Conservation (phyloP, 1,284 basidiomycete species). For the Cutaneotrichosporon sp. region DNA sequence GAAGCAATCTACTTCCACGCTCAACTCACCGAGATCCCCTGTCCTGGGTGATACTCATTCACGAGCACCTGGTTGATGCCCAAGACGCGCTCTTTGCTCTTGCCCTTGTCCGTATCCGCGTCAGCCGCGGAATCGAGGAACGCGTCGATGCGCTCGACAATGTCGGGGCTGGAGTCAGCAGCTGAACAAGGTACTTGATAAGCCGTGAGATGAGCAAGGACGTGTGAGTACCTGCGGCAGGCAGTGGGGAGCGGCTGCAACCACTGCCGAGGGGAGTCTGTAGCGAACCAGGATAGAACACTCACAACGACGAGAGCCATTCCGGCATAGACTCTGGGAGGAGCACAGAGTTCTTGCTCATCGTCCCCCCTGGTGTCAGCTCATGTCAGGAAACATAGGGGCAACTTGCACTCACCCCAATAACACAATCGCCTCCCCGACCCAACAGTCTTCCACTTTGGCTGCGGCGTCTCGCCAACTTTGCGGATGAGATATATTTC, state of each 20-base stretch:
- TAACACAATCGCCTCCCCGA: slow-evolving; percentile 73
- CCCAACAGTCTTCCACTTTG: slow-evolving; percentile 75
- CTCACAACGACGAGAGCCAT: slow-evolving; percentile 45
- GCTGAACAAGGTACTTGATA: too few species aligned
- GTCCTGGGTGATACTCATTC: slow-evolving; percentile 84
- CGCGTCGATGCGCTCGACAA: slow-evolving; percentile 64
- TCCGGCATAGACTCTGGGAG: slow-evolving; percentile 46
- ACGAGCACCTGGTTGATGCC: slow-evolving; percentile 77
- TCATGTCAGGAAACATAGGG: neutral
- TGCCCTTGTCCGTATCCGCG: slow-evolving; percentile 57
- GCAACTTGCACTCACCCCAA: slow-evolving; percentile 62
- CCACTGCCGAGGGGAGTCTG: too few species aligned
- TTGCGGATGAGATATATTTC: slow-evolving; percentile 74
- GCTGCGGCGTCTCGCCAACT: slow-evolving; percentile 72
- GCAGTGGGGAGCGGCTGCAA: too few species aligned
- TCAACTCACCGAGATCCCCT: slow-evolving; percentile 79
- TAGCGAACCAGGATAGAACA: neutral
- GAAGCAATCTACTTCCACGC: neutral
- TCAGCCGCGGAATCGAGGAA: slow-evolving; percentile 32
- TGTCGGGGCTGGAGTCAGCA: slow-evolving; percentile 62
- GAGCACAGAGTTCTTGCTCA: slow-evolving; percentile 47
- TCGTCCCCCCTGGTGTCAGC: slow-evolving; percentile 42
- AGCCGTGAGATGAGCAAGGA: too few species aligned
- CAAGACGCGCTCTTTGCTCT: slow-evolving; percentile 56
- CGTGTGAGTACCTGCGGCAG: neutral